Base-by-base conservation (phyloP, 257 asterid species). In the Misopates orontium region DNA sequence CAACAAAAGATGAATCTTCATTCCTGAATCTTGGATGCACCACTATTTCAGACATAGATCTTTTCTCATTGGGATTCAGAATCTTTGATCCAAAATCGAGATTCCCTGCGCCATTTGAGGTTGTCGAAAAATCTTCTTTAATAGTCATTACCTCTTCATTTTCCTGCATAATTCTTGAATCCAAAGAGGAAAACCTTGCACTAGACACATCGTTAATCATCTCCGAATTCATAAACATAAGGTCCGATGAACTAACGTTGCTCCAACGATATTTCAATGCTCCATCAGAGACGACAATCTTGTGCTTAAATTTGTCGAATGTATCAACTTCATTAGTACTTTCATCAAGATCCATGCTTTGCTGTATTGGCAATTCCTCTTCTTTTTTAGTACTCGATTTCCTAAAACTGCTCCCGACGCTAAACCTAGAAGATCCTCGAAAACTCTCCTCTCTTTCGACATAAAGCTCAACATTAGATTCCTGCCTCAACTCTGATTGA, bases 11-110 rank as follows among this genome's bases (percentile, higher is more conserved):
- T 3, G 57, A 49, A 36, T 67, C 83, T 60, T 56, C 44, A 45
- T 36, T 31, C 36, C 44, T 42, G 28, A 63, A 80, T 82, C 98
- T 84, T 6, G 95, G 82, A 75, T 84, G 85, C 21, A 73, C 79
- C 20, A 74, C 53, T 20, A 91, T 88, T 74, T 88, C 98, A 0
- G 93, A 91, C 88, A 88, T 79, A 51, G 91, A 78, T 71, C 95
- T 75, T 75, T 82, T 78, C 14, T 78, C 82, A 22, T 42, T 68
- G 3, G 64, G 69, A 25, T 54, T 62, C 56, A 71, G 28, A 5
- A 56, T 57, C 32, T 64, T 64, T 52, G 81, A 50, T 41, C 49
- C 56, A 2, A 16, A 40, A 58, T 67, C 60, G 42, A 8, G 42
- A 36, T 3, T 36, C 10, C 10, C n/a, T n/a, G n/a, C n/a, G n/a